A percentile compares a stretch with the other conserved stretches of the same genome.
phyloP scores from a whole-genome alignment of 179 eudicot species.

The Beta lomatogona region DNA sequence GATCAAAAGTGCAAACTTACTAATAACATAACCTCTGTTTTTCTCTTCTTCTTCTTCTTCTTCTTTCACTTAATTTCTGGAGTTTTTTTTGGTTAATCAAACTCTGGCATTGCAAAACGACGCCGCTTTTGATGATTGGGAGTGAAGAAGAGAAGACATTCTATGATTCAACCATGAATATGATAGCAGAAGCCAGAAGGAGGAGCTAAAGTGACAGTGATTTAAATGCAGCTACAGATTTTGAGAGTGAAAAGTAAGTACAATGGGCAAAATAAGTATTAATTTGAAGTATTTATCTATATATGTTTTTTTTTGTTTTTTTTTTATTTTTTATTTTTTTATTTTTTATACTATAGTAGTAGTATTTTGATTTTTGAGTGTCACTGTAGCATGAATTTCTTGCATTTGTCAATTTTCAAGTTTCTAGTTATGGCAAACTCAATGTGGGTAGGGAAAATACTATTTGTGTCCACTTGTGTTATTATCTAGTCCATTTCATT shows the following conservation, averaged over 20 bases:
- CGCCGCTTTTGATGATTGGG: neutral
- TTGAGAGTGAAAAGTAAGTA: constrained; percentile 19
- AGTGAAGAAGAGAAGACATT: neutral
- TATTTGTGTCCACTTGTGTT: constrained; percentile 9
- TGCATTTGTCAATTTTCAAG: constrained; percentile 23
- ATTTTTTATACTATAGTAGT: neutral
- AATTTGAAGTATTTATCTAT: neutral
- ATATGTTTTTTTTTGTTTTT: neutral
- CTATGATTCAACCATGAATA: neutral
- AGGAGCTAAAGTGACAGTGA: constrained; percentile 17
- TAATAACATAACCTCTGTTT: too few species aligned
- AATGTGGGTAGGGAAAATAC: constrained; percentile 10
- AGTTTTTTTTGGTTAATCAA: neutral
- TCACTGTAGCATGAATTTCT: neutral
- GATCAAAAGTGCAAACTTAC: neutral
- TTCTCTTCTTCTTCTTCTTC: too few species aligned
- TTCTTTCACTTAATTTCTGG: neutral
- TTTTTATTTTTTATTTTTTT: neutral
- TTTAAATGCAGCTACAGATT: constrained; percentile 14
- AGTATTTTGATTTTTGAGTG: neutral
- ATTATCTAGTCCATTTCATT: neutral
- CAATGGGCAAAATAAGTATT: neutral
- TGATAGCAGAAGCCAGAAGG: neutral
- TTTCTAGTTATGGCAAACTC: constrained; percentile 22
- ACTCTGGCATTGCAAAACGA: neutral